These are phyloP conservation scores for Blastobotrys mokoenaii DNA, from an alignment of 805 yeast genomes.

Conservation along the genomic window DNA sequence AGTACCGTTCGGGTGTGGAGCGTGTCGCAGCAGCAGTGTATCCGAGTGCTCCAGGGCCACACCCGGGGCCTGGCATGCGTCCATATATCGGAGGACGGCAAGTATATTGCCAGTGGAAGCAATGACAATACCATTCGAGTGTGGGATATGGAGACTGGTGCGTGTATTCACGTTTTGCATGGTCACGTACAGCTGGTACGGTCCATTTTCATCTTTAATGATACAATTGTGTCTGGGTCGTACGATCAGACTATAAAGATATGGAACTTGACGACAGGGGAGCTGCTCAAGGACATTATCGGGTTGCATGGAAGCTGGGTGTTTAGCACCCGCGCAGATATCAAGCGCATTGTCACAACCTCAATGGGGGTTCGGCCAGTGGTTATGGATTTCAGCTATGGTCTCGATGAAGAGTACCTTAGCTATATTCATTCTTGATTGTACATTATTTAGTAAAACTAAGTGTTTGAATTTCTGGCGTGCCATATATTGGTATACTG, in stretches of 20 bases:
- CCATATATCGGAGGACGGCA: slow-evolving; percentile 62
- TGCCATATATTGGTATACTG: too few species aligned
- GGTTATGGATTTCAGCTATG: slow-evolving; percentile 26
- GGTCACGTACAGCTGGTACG: slow-evolving; percentile 89
- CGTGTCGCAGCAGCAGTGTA: slow-evolving; percentile 54
- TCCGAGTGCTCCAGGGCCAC: slow-evolving; percentile 69
- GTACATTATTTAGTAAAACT: too few species aligned
- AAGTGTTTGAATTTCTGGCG: too few species aligned
- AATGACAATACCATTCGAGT: slow-evolving; percentile 80
- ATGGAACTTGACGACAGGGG: slow-evolving; percentile 27
- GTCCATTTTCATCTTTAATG: slow-evolving; percentile 24
- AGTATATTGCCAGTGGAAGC: slow-evolving; percentile 69
- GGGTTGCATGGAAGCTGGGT: slow-evolving; percentile 30
- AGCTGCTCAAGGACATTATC: slow-evolving; percentile 19
- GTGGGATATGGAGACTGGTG: slow-evolving; percentile 77
- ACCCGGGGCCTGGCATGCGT: slow-evolving; percentile 79
- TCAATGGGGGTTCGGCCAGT: slow-evolving; percentile 27
- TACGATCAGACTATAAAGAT: slow-evolving; percentile 31
- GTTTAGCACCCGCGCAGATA: slow-evolving; percentile 26
- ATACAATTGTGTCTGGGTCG: slow-evolving; percentile 28
- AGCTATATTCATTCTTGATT: slow-evolving; percentile 9
- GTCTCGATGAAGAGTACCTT: slow-evolving; percentile 19
- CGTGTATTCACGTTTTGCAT: slow-evolving; percentile 56
- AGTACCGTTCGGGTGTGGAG: slow-evolving; percentile 80
- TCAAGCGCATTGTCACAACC: slow-evolving; percentile 25